Conservation (phyloP, 2,329 filamentous ascomycete species). For the Diaporthe sp. region DNA sequence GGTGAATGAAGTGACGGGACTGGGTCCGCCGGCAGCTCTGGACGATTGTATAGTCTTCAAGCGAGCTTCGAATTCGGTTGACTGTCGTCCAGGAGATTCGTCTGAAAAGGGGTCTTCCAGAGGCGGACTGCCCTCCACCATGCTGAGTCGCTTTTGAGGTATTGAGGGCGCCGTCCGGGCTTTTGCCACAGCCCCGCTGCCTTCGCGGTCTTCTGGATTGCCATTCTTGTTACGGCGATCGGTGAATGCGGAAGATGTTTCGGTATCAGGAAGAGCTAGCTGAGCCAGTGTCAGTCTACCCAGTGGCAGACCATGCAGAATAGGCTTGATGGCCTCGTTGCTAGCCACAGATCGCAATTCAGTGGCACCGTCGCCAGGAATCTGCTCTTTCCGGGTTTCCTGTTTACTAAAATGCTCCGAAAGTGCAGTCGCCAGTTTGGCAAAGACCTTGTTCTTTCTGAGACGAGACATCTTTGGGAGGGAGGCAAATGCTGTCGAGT, state of each 20-base stretch:
- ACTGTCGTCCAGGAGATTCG: conserved; percentile 13
- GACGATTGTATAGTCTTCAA: conserved; percentile 34
- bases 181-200: conserved; percentile 49
- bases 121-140: conserved; percentile 45
- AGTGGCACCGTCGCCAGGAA: neutral
- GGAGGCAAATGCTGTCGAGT: neutral
- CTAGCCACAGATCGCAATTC: neutral
- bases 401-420: conserved; percentile 37
- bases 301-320: neutral
- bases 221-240: conserved; percentile 47
- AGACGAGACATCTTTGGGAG: conserved; percentile 35
- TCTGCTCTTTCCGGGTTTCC: conserved; percentile 9
- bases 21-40: neutral
- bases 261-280: conserved; percentile 44
- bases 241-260: neutral
- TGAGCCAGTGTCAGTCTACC: conserved; percentile 7
- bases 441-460: conserved; percentile 38
- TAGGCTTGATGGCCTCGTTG: neutral
- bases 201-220: conserved; percentile 53
- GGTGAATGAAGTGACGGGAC: neutral
- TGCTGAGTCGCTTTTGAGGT: conserved; percentile 44
- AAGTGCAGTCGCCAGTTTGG: conserved; percentile 39
- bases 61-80: conserved; percentile 42
- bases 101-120: conserved; percentile 44
- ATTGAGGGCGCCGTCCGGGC: neutral